A percentile compares a stretch with the other conserved stretches of the same genome.
These are phyloP conservation scores for Lactarius indigo DNA, from an alignment of 768 basidiomycete genomes.

Conservation along the genomic window DNA sequence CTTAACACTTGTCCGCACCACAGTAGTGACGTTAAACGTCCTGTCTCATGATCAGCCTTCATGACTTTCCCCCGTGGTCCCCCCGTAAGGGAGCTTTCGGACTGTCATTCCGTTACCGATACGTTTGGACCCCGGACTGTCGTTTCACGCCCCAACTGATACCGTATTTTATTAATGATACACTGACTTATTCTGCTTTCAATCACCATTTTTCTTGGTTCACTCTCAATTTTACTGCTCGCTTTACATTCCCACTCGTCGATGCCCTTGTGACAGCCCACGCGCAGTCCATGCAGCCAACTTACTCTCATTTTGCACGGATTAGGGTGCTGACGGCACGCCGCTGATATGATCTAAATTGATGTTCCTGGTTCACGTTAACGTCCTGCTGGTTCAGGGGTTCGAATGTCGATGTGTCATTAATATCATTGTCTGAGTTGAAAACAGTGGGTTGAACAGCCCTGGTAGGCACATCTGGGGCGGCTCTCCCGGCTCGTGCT, in stretches of 20 bases:
- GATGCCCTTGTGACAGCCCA: constrained; percentile 13
- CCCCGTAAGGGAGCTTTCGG: constrained; percentile 11
- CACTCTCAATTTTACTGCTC: constrained; percentile 6
- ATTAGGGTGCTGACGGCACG: constrained; percentile 12
- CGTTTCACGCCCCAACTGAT: constrained; percentile 18
- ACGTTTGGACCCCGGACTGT: constrained; percentile 16
- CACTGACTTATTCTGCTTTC: constrained; percentile 22
- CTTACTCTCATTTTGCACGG: constrained; percentile 14
- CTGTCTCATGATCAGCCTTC: neutral
- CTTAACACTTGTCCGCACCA: neutral
- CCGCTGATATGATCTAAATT: constrained; percentile 7
- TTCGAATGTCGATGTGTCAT: neutral
- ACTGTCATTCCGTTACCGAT: constrained; percentile 12
- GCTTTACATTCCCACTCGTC: neutral
- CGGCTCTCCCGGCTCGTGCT: neutral
- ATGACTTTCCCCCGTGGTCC: constrained; percentile 1
- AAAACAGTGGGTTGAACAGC: neutral
- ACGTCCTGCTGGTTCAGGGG: neutral
- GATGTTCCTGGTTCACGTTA: neutral
- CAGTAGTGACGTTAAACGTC: constrained; percentile 16
- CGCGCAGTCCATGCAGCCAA: constrained; percentile 17
- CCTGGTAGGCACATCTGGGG: neutral
- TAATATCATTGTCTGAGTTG: neutral
- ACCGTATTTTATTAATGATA: constrained; percentile 20
- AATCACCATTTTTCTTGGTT: constrained; percentile 2